These are phyloP conservation scores for Colletotrichum gigasporum DNA, from an alignment of 2,329 filamentous ascomycete genomes.

Conservation along the genomic window DNA sequence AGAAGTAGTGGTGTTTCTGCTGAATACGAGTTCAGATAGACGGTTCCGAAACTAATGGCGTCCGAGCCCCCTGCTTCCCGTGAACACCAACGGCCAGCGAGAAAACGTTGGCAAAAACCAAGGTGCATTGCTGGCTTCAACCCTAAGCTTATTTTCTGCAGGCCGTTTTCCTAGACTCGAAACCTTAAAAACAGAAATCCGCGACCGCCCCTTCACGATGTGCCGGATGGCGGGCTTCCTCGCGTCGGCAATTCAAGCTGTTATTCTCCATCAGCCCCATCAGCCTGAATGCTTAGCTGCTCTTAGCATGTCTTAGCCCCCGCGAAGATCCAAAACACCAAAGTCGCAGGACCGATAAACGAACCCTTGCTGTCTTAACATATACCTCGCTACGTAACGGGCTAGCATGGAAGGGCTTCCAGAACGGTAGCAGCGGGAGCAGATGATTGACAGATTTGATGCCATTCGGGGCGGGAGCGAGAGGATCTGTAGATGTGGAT, in stretches of 20 bases:
- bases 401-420: background rate
- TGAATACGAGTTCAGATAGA: constrained; percentile 9
- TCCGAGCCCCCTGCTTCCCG: constrained; percentile 4
- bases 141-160: background rate
- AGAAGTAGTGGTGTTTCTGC: background rate
- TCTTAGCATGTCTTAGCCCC: constrained; percentile 4
- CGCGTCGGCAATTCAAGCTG: too few species aligned
- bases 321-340: background rate
- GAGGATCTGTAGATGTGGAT: background rate
- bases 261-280: background rate
- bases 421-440: background rate
- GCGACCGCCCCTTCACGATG: too few species aligned
- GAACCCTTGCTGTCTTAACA: background rate
- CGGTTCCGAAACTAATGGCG: constrained; percentile 3
- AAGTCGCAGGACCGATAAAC: background rate
- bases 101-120: background rate
- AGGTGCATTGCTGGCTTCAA: background rate
- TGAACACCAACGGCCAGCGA: background rate
- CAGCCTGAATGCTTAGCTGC: constrained; percentile 8
- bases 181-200: background rate
- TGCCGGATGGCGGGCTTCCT: too few species aligned
- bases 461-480: background rate
- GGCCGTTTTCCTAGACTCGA: background rate
- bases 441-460: background rate
- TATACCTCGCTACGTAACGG: background rate